Conservation (phyloP, 1,284 basidiomycete genomes). For the Moniliophthora roreri region DNA sequence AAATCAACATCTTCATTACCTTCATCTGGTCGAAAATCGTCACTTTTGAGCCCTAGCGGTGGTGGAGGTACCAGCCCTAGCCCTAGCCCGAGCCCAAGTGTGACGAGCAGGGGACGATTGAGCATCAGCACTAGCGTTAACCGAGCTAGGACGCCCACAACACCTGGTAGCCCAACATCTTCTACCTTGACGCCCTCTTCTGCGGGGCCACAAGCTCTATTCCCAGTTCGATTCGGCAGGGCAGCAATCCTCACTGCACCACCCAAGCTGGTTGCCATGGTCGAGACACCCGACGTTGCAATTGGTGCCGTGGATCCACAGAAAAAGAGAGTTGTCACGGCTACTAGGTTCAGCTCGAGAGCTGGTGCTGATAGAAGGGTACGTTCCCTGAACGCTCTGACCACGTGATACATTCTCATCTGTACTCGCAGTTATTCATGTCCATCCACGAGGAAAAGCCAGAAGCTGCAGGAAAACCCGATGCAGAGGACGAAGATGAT, state of each 20-base stretch:
- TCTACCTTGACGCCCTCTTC: constrained; percentile 25
- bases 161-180: constrained; percentile 44
- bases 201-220: constrained; percentile 26
- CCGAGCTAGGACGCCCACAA: constrained; percentile 28
- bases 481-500: constrained; percentile 30
- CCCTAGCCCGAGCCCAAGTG: constrained; percentile 7
- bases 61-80: constrained; percentile 7
- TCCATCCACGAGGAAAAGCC: constrained; percentile 71
- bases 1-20: constrained; percentile 49
- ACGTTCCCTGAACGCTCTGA: constrained; percentile 25
- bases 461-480: constrained; percentile 15
- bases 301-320: constrained; percentile 79
- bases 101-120: constrained; percentile 25
- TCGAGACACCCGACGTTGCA: constrained; percentile 81
- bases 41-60: constrained; percentile 33
- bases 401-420: constrained; percentile 9
- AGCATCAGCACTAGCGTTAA: constrained; percentile 21
- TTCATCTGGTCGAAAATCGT: constrained; percentile 42
- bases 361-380: constrained; percentile 78
- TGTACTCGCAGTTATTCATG: constrained; percentile 61
- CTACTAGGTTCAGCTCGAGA: constrained; percentile 81
- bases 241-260: constrained; percentile 76
- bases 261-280: constrained; percentile 74
- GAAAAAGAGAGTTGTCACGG: constrained; percentile 81
- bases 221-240: constrained; percentile 56